These are phyloP conservation scores for Suillus subalutaceus DNA, from an alignment of 768 basidiomycete genomes.

Conservation along the genomic window DNA sequence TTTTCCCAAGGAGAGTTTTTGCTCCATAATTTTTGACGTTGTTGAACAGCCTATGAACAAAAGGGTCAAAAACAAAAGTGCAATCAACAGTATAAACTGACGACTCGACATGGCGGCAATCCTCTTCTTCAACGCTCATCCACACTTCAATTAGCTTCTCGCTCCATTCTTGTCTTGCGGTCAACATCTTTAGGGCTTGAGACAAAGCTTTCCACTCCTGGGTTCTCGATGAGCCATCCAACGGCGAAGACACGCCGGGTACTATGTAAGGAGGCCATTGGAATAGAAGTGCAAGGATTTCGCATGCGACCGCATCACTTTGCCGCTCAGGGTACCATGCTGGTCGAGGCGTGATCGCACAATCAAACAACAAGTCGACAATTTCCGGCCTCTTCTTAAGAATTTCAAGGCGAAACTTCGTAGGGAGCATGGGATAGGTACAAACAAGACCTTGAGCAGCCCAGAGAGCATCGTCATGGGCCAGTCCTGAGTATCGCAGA, in stretches of 20 bases:
- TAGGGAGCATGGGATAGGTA: constrained; percentile 9
- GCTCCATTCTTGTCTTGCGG: constrained; percentile 25
- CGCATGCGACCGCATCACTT: constrained; percentile 25
- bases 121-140: constrained; percentile 29
- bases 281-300: constrained; percentile 27
- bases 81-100: constrained; percentile 13
- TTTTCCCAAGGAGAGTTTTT: constrained; percentile 10
- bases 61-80: not conserved
- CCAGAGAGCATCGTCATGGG: constrained; percentile 19
- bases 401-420: constrained; percentile 17
- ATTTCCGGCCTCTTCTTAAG: constrained; percentile 18
- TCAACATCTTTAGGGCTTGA: constrained; percentile 24
- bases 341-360: constrained; percentile 23
- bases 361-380: constrained; percentile 23
- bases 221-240: constrained; percentile 11
- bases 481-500: constrained; percentile 32
- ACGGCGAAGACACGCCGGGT: constrained; percentile 20
- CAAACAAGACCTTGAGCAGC: constrained; percentile 17
- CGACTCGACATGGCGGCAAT: constrained; percentile 20
- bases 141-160: constrained; percentile 23
- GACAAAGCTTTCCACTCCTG: constrained; percentile 23
- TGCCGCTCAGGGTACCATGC: constrained; percentile 34
- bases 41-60: constrained; percentile 18
- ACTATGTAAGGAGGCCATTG: constrained; percentile 19
- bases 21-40: constrained; percentile 24